Conservation (phyloP, 176 grass and related monocot species). For the Poa annua region DNA sequence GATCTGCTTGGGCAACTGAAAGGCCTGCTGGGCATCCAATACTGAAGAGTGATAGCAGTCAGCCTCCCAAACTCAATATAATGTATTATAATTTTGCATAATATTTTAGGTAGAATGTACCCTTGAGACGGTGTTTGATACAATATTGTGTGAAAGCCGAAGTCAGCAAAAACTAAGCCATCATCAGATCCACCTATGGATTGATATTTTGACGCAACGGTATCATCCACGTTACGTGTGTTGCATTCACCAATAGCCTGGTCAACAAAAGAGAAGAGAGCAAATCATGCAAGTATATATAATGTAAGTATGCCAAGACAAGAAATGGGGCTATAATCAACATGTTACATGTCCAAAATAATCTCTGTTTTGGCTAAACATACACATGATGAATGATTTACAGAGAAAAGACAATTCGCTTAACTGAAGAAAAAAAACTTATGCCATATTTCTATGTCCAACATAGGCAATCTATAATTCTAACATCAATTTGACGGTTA, state of each 20-base stretch:
- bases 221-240: constrained; percentile 63
- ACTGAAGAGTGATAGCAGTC: constrained; percentile 45
- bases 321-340: constrained; percentile 18
- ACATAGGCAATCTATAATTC: not conserved
- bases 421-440: not conserved
- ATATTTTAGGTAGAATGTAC: constrained; percentile 54
- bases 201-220: constrained; percentile 67
- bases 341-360: not conserved
- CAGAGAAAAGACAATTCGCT: not conserved
- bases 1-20: constrained; percentile 73
- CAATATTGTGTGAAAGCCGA: constrained; percentile 81
- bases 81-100: constrained; percentile 12
- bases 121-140: constrained; percentile 75
- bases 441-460: constrained; percentile 6
- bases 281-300: not conserved
- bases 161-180: constrained; percentile 73
- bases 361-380: constrained; percentile 8
- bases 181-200: constrained; percentile 63
- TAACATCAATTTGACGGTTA: not conserved
- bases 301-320: constrained; percentile 14
- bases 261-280: constrained; percentile 35
- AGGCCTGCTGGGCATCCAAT: constrained; percentile 77
- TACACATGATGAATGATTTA: constrained; percentile 2
- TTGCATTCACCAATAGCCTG: constrained; percentile 88
- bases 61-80: constrained; percentile 1